Evolutionary conservation across 2,329 filamentous ascomycete genomes (phyloP).

Genomic region (Exserohilum rostratum): DNA sequence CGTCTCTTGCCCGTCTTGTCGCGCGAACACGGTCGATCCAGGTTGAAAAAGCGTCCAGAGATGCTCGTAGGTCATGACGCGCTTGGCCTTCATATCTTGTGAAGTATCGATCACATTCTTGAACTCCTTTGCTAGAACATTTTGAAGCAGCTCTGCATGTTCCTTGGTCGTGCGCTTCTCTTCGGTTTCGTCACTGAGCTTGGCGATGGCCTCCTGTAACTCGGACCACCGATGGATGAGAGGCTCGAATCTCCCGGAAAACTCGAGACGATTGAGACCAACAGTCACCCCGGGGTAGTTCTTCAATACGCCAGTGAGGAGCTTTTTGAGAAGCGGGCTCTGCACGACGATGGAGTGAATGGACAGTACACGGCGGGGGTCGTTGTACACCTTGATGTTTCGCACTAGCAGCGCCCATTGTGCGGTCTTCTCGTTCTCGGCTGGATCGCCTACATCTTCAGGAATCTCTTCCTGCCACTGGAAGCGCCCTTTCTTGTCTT

Average conservation of each 20-base stretch:
- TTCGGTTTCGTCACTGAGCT: constrained; percentile 35
- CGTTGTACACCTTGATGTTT: constrained; percentile 53
- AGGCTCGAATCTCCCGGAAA: constrained; percentile 65
- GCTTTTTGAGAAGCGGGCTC: constrained; percentile 65
- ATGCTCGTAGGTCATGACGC: constrained; percentile 51
- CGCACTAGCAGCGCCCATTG: constrained; percentile 59
- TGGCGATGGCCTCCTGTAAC: constrained; percentile 38
- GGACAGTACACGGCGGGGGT: constrained; percentile 65
- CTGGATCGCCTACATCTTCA: constrained; percentile 44
- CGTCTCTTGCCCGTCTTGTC: constrained; percentile 48
- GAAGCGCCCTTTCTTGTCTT: constrained; percentile 43
- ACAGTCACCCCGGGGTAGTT: constrained; percentile 67
- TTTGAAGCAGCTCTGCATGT: constrained; percentile 49
- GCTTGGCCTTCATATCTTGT: constrained; percentile 49
- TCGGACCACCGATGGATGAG: constrained; percentile 69
- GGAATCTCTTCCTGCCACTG: constrained; percentile 46
- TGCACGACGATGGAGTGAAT: constrained; percentile 71
- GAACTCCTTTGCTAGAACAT: constrained; percentile 50
- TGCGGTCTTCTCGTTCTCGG: constrained; percentile 65
- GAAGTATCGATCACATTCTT: constrained; percentile 50
- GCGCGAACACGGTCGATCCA: constrained; percentile 32
- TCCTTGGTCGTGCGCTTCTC: constrained; percentile 40
- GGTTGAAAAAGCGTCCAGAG: constrained; percentile 56
- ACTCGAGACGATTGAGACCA: constrained; percentile 67
- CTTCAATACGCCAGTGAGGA: constrained; percentile 62